Percentiles rank a stretch among this genome's conserved stretches.
Evolutionary conservation across 768 basidiomycete genomes (phyloP).

Genomic region (Tulasnella sp.): DNA sequence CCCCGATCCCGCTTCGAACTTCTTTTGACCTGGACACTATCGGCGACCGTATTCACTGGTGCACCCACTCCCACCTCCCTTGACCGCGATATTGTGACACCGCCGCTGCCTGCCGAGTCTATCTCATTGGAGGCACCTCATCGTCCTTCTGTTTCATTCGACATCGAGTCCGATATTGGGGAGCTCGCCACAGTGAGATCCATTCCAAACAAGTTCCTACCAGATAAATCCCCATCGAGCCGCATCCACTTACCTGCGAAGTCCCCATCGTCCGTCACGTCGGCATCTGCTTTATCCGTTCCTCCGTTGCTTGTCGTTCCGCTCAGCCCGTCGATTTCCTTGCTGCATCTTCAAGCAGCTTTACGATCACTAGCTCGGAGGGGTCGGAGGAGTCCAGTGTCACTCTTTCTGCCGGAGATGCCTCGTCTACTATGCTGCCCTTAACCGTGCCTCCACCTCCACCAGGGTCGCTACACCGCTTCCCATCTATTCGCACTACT

Average conservation of each 20-base stretch:
- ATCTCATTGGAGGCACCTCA: no score
- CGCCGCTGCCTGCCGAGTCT: no score
- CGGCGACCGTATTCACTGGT: no score
- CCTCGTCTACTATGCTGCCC: background rate
- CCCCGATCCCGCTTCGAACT: no score
- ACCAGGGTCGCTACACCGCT: background rate
- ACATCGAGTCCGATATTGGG: no score
- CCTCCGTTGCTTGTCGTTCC: background rate
- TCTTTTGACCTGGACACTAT: no score
- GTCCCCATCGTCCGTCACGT: background rate
- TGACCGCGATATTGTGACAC: no score
- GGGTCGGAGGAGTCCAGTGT: background rate
- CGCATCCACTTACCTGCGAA: background rate
- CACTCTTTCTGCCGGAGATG: background rate
- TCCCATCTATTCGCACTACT: constrained; percentile 9
- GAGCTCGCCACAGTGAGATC: no score
- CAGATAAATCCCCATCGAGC: no score
- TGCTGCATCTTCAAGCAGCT: background rate
- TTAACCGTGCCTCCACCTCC: background rate
- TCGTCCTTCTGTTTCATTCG: no score
- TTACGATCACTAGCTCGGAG: background rate
- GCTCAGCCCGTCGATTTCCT: background rate
- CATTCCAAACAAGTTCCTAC: no score
- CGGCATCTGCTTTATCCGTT: background rate
- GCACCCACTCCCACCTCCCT: no score